These are phyloP conservation scores for Casuarina equisetifolia DNA, from an alignment of 306 rosid genomes.

Conservation along the genomic window DNA sequence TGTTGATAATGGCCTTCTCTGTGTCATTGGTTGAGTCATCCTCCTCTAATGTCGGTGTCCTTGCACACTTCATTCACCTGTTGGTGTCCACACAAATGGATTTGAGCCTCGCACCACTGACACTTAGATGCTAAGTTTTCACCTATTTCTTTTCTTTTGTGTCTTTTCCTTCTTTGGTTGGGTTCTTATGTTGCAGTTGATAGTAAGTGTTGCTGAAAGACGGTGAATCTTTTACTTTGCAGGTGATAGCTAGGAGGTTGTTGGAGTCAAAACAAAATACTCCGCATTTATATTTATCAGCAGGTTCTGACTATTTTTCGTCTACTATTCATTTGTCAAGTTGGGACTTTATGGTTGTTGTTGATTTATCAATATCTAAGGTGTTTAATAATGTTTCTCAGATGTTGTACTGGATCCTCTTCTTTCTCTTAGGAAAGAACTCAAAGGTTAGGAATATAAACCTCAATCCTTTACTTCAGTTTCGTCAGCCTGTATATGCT, in stretches of 20 bases:
- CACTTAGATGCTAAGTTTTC: not conserved
- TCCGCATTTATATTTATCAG: constrained; percentile 82
- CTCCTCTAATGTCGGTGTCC: too few relatives aligned
- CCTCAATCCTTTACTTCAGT: constrained; percentile 20
- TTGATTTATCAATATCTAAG: constrained; percentile 26
- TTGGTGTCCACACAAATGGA: too few relatives aligned
- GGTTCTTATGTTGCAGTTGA: constrained; percentile 1
- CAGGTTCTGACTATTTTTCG: constrained; percentile 56
- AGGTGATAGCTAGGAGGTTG: constrained; percentile 93
- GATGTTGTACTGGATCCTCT: constrained; percentile 90
- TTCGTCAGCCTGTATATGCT: constrained; percentile 13
- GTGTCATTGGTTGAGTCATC: too few relatives aligned
- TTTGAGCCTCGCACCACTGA: not conserved
- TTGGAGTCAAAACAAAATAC: constrained; percentile 87
- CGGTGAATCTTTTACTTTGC: constrained; percentile 35
- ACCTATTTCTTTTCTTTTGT: not conserved
- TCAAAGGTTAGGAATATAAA: constrained; percentile 60
- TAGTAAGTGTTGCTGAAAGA: constrained; percentile 5
- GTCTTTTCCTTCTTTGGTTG: not conserved
- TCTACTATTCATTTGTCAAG: constrained; percentile 19
- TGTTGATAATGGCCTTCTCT: not conserved
- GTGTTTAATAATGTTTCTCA: constrained; percentile 37
- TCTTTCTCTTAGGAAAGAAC: constrained; percentile 87
- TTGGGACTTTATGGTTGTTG: constrained; percentile 13
- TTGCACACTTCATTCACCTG: too few relatives aligned